A percentile compares a stretch with the other conserved stretches of the same genome.
phyloP scores from a whole-genome alignment of 805 yeast species.

The Starmera amethionina region DNA sequence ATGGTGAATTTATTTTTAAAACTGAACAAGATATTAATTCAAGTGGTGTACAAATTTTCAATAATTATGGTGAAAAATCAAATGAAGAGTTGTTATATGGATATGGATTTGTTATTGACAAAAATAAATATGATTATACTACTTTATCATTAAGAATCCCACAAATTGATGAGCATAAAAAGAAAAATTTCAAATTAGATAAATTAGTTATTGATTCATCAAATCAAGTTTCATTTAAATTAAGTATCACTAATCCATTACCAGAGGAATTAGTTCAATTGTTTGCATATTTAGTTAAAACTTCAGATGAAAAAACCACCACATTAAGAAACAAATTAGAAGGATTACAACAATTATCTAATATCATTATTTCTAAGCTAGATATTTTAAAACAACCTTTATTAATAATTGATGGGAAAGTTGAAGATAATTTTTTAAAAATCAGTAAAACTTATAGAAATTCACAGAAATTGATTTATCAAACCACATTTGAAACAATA shows the following conservation, averaged over 20 bases:
- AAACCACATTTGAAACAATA: slow-evolving; percentile 33
- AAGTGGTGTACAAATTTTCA: slow-evolving; percentile 46
- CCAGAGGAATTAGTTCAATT: slow-evolving; percentile 40
- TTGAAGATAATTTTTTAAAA: slow-evolving; percentile 18
- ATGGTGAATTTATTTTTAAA: slow-evolving; percentile 30
- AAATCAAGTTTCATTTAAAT: slow-evolving; percentile 29
- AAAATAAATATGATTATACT: slow-evolving; percentile 48
- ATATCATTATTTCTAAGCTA: slow-evolving; percentile 43
- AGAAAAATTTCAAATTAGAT: slow-evolving; percentile 27
- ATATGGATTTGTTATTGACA: slow-evolving; percentile 64
- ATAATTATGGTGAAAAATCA: slow-evolving; percentile 83
- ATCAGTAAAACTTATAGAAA: slow-evolving; percentile 35
- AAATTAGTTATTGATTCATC: slow-evolving; percentile 21
- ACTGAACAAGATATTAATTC: slow-evolving; percentile 20
- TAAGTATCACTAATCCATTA: slow-evolving; percentile 23
- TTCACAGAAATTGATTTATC: slow-evolving; percentile 40
- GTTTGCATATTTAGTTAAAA: slow-evolving; percentile 44
- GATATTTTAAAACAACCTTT: slow-evolving; percentile 27
- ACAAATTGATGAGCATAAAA: slow-evolving; percentile 16
- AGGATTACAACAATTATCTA: slow-evolving; percentile 45
- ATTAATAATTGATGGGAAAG: slow-evolving; percentile 10
- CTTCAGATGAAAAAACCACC: slow-evolving; percentile 34
- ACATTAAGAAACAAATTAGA: slow-evolving; percentile 50
- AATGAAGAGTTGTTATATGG: slow-evolving; percentile 75
- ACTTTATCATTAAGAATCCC: slow-evolving; percentile 52